These are phyloP conservation scores for Thalassia testudinum DNA, from an alignment of 116 monocot species.

Conservation along the genomic window DNA sequence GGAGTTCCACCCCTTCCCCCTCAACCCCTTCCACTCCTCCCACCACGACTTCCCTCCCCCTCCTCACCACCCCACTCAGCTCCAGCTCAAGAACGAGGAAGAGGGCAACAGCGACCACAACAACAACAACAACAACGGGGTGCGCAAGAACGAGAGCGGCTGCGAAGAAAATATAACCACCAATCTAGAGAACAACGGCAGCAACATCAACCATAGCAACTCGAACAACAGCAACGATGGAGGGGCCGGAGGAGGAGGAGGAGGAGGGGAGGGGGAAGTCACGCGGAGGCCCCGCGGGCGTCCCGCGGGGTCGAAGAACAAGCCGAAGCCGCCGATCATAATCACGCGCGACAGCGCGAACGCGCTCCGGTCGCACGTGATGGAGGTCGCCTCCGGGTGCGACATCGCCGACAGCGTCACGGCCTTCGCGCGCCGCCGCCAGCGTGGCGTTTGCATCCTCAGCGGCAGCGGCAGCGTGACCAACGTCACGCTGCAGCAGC, in stretches of 20 bases:
- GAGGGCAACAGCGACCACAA: constrained; percentile 11
- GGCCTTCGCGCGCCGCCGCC: constrained; percentile 13
- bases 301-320: constrained; percentile 13
- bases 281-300: constrained; percentile 9
- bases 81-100: constrained; percentile 18
- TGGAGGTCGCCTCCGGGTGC: constrained; percentile 15
- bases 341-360: constrained; percentile 19
- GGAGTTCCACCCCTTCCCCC: constrained; percentile 39
- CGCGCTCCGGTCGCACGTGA: constrained; percentile 13
- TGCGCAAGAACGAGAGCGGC: constrained; percentile 3
- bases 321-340: constrained; percentile 17
- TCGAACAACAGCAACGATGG: background rate
- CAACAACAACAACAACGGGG: constrained; percentile 7
- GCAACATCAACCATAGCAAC: constrained; percentile 3
- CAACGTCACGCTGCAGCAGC: constrained; percentile 20
- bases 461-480: constrained; percentile 17
- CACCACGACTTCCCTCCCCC: constrained; percentile 15
- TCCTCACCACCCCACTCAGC: constrained; percentile 8
- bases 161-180: background rate
- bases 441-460: constrained; percentile 13
- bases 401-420: constrained; percentile 15
- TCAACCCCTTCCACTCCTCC: constrained; percentile 19
- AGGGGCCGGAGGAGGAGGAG: background rate
- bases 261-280: constrained; percentile 14
- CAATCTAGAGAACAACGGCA: background rate